Evolutionary conservation across 257 asterid species (phyloP).

Genomic region (Cynanchum wilfordii): DNA sequence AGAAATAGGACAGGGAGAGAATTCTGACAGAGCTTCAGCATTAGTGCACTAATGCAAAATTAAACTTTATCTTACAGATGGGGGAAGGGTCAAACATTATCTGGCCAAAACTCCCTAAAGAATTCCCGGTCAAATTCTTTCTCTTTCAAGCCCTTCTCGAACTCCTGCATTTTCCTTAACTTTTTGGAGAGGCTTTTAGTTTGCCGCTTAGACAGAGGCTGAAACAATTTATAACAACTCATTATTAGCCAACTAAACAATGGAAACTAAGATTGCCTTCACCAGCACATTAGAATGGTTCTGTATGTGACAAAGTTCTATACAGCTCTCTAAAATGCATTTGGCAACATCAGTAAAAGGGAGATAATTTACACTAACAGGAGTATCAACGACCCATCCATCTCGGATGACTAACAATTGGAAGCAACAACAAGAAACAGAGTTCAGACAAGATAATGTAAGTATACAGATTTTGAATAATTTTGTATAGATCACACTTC

Average conservation of each 20-base stretch:
- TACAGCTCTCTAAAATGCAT: neutral
- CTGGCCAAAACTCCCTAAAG: conserved; percentile 93
- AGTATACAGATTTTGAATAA: neutral
- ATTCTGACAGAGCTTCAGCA: no score
- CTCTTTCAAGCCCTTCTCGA: conserved; percentile 68
- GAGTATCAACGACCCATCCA: neutral
- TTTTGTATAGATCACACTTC: neutral
- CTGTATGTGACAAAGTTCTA: neutral
- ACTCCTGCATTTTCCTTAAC: conserved; percentile 61
- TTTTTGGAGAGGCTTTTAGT: conserved; percentile 47
- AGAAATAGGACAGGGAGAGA: no score
- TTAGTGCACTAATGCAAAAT: no score
- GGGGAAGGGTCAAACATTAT: conserved; percentile 48
- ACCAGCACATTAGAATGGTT: neutral
- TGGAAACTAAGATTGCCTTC: neutral
- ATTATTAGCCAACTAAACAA: neutral
- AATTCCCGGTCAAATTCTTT: conserved; percentile 66
- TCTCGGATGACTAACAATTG: neutral
- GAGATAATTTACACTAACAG: neutral
- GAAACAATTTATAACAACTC: conserved; percentile 7
- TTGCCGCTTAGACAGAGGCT: conserved; percentile 37
- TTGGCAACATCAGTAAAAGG: neutral
- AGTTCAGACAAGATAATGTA: neutral
- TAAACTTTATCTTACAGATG: neutral
- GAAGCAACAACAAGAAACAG: neutral